Evolutionary conservation across 1,284 basidiomycete genomes (phyloP), one percentile per base, ranked within the genome.

Genomic region (Cerioporus squamosus): DNA sequence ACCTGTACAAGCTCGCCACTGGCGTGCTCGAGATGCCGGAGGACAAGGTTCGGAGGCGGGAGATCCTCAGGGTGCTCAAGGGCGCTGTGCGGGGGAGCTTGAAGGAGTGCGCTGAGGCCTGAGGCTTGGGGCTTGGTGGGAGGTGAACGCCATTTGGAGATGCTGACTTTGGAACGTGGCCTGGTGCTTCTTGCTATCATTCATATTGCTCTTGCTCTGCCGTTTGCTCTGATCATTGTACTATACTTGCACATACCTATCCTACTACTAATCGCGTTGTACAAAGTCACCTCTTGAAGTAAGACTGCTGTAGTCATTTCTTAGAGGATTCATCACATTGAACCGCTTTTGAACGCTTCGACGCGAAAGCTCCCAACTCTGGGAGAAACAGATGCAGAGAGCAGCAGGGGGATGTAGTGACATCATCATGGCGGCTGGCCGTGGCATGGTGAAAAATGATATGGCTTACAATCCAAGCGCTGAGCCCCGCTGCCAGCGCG

Each of bases 1-100:
- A 90, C 74, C 79, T 97, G 48, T 77, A 80, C 66, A 81, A 80
- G 45, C 69, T 90, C 29, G 87, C 80, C 9, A 81, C 71, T 2
- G 86, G 87, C 2, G 75, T 80, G 59, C 58, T 75, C 2, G 68
- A 75, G 46, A 69, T 89, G 60, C 82, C 85, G 1, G 79, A 79
- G 15, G 81, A 90, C 67, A 69, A 74, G 3, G 80, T 81, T 17
- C 78, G 79, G 62, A 75, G 76, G 59, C 77, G 75, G 62, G 82
- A 87, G 64, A 73, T 88, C 12, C 68, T 92, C 53, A 75, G 59
- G 53, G 72, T 80, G 44, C 64, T 92, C 69, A 90, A 83, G 73
- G 74, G 74, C 23, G 79, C 81, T 17, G 79, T 80, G 47, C 64
- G 46, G 23, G 66, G 60, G 23, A 70, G 66, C 44, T 48, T 73